Conservation (phyloP, 2,329 filamentous ascomycete genomes). For the Westerdykella ornata region DNA sequence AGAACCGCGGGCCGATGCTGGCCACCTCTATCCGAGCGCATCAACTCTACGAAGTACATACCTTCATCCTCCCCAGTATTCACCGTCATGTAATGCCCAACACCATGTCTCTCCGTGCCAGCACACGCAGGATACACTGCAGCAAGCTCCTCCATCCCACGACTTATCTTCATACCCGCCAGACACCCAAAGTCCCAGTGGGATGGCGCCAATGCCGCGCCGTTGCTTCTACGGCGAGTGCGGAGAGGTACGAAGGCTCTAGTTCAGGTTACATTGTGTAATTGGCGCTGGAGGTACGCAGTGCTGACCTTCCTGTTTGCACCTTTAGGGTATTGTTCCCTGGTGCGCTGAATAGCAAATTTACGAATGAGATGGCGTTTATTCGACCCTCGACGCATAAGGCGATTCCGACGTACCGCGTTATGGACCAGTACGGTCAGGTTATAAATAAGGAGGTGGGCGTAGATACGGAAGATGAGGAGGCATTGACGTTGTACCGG, state of each 20-base stretch:
- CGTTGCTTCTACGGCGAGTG: constrained; percentile 53
- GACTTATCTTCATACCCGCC: constrained; percentile 13
- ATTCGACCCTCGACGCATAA: constrained; percentile 63
- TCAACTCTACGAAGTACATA: not conserved
- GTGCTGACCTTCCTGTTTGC: not conserved
- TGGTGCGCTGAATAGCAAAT: constrained; percentile 90
- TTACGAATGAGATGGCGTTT: constrained; percentile 74
- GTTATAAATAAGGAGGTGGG: constrained; percentile 68
- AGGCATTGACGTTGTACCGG: constrained; percentile 55
- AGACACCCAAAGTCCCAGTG: constrained; percentile 8
- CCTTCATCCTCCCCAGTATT: constrained; percentile 16
- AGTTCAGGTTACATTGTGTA: not conserved
- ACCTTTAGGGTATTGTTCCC: constrained; percentile 62
- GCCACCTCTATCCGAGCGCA: constrained; percentile 10
- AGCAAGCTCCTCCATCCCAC: constrained; percentile 12
- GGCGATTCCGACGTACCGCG: constrained; percentile 83
- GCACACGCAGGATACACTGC: constrained; percentile 19
- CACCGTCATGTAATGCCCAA: constrained; percentile 17
- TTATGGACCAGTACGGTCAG: constrained; percentile 80
- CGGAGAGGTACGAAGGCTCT: constrained; percentile 50
- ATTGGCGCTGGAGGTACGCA: not conserved
- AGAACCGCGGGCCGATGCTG: constrained; percentile 21
- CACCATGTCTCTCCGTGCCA: constrained; percentile 33
- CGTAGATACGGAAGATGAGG: constrained; percentile 57
- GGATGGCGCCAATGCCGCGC: constrained; percentile 46